Evolutionary conservation across 2,329 filamentous ascomycete species (phyloP).

Genomic region (Scytalidium lignicola): DNA sequence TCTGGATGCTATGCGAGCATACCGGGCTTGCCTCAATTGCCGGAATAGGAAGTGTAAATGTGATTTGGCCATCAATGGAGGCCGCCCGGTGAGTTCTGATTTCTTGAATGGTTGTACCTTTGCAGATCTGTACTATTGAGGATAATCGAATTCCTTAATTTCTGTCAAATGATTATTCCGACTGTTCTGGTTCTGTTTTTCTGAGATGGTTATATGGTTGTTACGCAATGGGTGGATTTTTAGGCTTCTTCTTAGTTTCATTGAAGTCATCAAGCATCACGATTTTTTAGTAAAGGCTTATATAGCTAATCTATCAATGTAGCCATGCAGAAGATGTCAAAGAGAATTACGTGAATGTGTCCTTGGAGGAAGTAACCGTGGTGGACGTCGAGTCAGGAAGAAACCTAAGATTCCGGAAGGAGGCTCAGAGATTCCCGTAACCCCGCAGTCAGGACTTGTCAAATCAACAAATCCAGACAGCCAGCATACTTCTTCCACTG

Average conservation of each 20-base stretch:
- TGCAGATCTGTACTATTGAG: too few species aligned
- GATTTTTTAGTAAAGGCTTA: too few species aligned
- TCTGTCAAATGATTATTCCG: too few species aligned
- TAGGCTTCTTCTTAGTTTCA: too few species aligned
- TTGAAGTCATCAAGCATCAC: too few species aligned
- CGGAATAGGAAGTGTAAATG: conserved; percentile 28
- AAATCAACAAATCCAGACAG: conserved; percentile 2
- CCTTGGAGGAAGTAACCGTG: conserved; percentile 27
- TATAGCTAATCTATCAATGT: neutral
- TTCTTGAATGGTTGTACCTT: neutral
- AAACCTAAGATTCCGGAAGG: conserved; percentile 21
- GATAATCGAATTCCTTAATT: too few species aligned
- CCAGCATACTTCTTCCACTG: neutral
- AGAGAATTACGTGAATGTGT: conserved; percentile 25
- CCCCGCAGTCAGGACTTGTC: conserved; percentile 1
- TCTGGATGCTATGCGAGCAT: conserved; percentile 27
- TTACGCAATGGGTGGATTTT: too few species aligned
- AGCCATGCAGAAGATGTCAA: conserved; percentile 27
- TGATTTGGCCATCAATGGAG: conserved; percentile 25
- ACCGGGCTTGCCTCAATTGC: conserved; percentile 28
- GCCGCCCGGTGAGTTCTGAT: conserved; percentile 22
- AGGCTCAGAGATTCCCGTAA: neutral
- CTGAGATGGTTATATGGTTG: too few species aligned
- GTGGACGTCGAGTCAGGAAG: conserved; percentile 26
- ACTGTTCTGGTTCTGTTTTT: too few species aligned